Evolutionary conservation across 495 filamentous ascomycete genomes (phyloP), one percentile per base, ranked within the genome.

Genomic region (Opeltia flavorubescens): DNA sequence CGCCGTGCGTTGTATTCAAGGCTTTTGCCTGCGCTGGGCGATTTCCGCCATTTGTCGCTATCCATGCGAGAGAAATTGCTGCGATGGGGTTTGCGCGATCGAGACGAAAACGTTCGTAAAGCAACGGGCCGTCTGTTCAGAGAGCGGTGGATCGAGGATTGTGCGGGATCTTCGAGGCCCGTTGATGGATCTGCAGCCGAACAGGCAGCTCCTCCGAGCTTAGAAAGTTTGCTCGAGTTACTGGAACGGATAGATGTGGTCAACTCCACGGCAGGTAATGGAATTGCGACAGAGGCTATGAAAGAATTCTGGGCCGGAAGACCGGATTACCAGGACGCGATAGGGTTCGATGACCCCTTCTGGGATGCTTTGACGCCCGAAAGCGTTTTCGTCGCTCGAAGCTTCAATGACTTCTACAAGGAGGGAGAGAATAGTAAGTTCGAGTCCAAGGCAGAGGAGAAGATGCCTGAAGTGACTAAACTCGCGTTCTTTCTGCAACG

Each of bases 121-220:
- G 89, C 93, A 1, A 86, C 91, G 2, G 82, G 79, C 9, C 81
- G 86, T 38, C 68, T 96, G 35, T 99, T 96, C 66, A 81, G 81
- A 49, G 89, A 94, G 60, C 77, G 86, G 4, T 99, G 91, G 91
- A 84, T 99, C 46, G 88, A 95, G 56, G 86, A 95, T 59, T 91
- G 86, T 57, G 87, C 84, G 4, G 80, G 81, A 3, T 59, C 68
- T 1, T 77, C 75, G 30, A 64, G 70, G 11, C 61, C 64, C 4
- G 55, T 60, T 27, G 67, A 75, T 46, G 67, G 58, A 11, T 61
- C 52, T 2, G 68, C 65, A 0, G 59, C 60, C 33, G 59, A 54
- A 18, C 72, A 77, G 47, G 63, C 63, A 4, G 72, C 74, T 39
- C 59, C 77, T 0, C 85, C 86, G 1, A 85, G 68, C 50, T 70